phyloP scores from a whole-genome alignment of 2,329 filamentous ascomycete species.

The Alternaria viburni region DNA sequence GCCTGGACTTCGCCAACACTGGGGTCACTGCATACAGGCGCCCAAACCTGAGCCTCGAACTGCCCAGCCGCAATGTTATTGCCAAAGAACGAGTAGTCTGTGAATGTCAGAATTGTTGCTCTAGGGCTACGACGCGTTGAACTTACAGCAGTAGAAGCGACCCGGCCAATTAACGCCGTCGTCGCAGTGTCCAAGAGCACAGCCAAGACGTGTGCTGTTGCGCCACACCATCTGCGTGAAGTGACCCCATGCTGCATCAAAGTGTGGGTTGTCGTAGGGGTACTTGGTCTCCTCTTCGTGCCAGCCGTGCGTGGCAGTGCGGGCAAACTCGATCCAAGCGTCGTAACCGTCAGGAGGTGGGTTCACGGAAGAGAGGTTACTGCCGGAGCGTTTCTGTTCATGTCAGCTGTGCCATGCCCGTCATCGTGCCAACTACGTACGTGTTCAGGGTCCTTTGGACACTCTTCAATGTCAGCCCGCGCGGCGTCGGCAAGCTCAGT shows the following conservation, averaged over 20 bases:
- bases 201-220: conserved; percentile 43
- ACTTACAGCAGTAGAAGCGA: conserved; percentile 48
- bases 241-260: conserved; percentile 40
- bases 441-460: conserved; percentile 35
- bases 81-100: conserved; percentile 43
- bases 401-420: conserved; percentile 6
- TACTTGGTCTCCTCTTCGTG: conserved; percentile 46
- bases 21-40: conserved; percentile 37
- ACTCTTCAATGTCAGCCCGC: conserved; percentile 30
- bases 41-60: conserved; percentile 42
- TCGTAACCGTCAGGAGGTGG: conserved; percentile 31
- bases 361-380: conserved; percentile 40
- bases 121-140: neutral
- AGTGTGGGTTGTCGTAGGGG: conserved; percentile 41
- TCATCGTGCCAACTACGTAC: conserved; percentile 17
- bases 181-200: conserved; percentile 41
- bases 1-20: conserved; percentile 17
- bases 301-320: conserved; percentile 42
- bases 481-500: conserved; percentile 33
- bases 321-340: conserved; percentile 39
- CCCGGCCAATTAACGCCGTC: conserved; percentile 27
- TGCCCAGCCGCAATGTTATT: conserved; percentile 41
- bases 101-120: conserved; percentile 4
- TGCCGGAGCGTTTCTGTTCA: conserved; percentile 36
- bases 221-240: conserved; percentile 51